Conservation (phyloP, 352 stramenopile species). For the Phytophthora pinifolia region DNA sequence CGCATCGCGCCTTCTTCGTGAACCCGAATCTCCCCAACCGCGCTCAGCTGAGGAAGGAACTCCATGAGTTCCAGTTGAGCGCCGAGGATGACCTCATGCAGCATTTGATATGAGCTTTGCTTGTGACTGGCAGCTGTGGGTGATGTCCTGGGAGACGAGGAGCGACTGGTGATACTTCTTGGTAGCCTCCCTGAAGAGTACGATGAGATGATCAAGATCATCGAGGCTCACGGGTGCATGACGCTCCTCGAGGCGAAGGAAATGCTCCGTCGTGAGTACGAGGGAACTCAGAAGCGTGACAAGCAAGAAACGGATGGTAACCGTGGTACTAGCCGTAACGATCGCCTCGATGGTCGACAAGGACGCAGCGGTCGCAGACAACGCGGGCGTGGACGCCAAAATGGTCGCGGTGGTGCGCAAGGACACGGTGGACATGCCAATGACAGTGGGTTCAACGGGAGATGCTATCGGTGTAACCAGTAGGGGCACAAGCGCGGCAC, state of each 20-base stretch:
- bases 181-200: slow-evolving; percentile 18
- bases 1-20: slow-evolving; percentile 15
- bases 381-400: background rate
- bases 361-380: background rate
- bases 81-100: slow-evolving; percentile 11
- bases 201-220: slow-evolving; percentile 24
- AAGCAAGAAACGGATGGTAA: slow-evolving; percentile 6
- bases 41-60: slow-evolving; percentile 8
- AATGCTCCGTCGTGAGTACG: slow-evolving; percentile 19
- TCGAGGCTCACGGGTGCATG: slow-evolving; percentile 9
- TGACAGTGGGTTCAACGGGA: background rate
- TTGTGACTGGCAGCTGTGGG: slow-evolving; percentile 11
- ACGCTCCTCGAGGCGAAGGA: slow-evolving; percentile 20
- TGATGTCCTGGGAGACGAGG: slow-evolving; percentile 16
- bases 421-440: background rate
- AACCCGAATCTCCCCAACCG: slow-evolving; percentile 16
- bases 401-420: too few species aligned
- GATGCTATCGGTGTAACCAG: slow-evolving; percentile 7
- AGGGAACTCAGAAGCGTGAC: slow-evolving; percentile 10
- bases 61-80: slow-evolving; percentile 14
- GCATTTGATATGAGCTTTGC: slow-evolving; percentile 27
- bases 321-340: background rate
- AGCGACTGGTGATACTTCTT: slow-evolving; percentile 20
- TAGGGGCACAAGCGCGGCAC: slow-evolving; percentile 6
- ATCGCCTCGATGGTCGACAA: background rate